phyloP scores from a whole-genome alignment of 163 green algal species.

The Botryococcus braunii region DNA sequence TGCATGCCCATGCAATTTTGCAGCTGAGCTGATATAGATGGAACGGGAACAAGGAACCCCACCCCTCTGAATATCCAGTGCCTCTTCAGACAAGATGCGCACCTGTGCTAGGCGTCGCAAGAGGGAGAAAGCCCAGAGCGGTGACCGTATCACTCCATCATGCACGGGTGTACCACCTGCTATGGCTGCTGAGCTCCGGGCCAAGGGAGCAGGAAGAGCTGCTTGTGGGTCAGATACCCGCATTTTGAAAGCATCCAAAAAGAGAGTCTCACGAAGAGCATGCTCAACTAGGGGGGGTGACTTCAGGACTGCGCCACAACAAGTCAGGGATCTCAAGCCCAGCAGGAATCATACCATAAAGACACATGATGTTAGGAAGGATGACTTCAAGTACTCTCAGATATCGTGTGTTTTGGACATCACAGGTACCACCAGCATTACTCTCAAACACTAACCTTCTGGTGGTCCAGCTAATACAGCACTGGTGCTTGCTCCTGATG shows the following conservation, averaged over 20 bases:
- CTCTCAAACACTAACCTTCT: constrained; percentile 11
- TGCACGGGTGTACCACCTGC: constrained; percentile 47
- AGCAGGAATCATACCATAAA: too few relatives aligned
- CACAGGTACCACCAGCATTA: too few relatives aligned
- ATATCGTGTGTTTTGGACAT: too few relatives aligned
- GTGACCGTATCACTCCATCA: constrained; percentile 56
- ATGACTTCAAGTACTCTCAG: too few relatives aligned
- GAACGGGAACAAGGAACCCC: too few relatives aligned
- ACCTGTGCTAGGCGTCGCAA: constrained; percentile 61
- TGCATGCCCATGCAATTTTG: not conserved
- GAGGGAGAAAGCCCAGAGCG: constrained; percentile 64
- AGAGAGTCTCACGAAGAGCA: constrained; percentile 62
- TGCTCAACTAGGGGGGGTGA: constrained; percentile 48
- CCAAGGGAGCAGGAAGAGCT: constrained; percentile 29
- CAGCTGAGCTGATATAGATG: not conserved
- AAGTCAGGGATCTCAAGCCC: too few relatives aligned
- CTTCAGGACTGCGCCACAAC: constrained; percentile 30
- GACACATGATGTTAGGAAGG: too few relatives aligned
- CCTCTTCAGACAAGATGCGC: not conserved
- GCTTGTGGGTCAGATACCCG: constrained; percentile 55
- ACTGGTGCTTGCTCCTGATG: constrained; percentile 28
- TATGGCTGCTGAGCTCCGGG: constrained; percentile 31
- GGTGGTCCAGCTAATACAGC: constrained; percentile 58
- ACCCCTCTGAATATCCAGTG: too few relatives aligned
- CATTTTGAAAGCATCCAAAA: constrained; percentile 61